Conservation (phyloP, 2,329 filamentous ascomycete species). For the Paecilomyces fulvus region DNA sequence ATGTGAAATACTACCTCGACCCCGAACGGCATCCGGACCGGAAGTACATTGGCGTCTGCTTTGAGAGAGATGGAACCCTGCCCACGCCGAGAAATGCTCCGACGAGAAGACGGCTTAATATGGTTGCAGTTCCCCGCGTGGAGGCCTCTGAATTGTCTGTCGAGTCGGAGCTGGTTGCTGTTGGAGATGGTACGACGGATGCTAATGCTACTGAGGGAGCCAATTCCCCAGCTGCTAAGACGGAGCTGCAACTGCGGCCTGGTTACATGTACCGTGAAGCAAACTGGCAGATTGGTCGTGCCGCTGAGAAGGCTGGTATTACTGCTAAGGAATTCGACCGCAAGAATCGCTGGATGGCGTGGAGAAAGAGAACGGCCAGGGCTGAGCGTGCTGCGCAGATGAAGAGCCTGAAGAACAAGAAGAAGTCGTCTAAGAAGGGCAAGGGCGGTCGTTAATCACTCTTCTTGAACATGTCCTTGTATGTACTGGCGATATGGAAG, state of each 20-base stretch:
- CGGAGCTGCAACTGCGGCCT: slow-evolving; percentile 36
- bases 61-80: slow-evolving; percentile 70
- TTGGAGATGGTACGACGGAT: slow-evolving; percentile 15
- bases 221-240: slow-evolving; percentile 13
- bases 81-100: slow-evolving; percentile 68
- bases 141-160: slow-evolving; percentile 6
- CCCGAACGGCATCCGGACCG: slow-evolving; percentile 71
- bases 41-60: slow-evolving; percentile 90
- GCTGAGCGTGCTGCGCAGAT: slow-evolving; percentile 45
- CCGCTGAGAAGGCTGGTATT: slow-evolving; percentile 52
- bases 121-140: slow-evolving; percentile 47
- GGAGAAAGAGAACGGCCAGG: slow-evolving; percentile 51
- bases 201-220: slow-evolving; percentile 8
- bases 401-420: slow-evolving; percentile 44
- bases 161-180: slow-evolving; percentile 11
- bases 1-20: slow-evolving; percentile 95
- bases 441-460: slow-evolving; percentile 19
- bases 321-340: slow-evolving; percentile 48
- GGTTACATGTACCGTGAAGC: slow-evolving; percentile 58
- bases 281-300: slow-evolving; percentile 60
- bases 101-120: slow-evolving; percentile 65
- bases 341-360: slow-evolving; percentile 55
- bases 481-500: slow-evolving; percentile 18
- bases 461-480: slow-evolving; percentile 6
- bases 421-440: slow-evolving; percentile 31